A percentile compares a stretch with the other conserved stretches of the same genome.
phyloP scores from a whole-genome alignment of 192 early-diverging fungal species.

The Coemansia sp. region DNA sequence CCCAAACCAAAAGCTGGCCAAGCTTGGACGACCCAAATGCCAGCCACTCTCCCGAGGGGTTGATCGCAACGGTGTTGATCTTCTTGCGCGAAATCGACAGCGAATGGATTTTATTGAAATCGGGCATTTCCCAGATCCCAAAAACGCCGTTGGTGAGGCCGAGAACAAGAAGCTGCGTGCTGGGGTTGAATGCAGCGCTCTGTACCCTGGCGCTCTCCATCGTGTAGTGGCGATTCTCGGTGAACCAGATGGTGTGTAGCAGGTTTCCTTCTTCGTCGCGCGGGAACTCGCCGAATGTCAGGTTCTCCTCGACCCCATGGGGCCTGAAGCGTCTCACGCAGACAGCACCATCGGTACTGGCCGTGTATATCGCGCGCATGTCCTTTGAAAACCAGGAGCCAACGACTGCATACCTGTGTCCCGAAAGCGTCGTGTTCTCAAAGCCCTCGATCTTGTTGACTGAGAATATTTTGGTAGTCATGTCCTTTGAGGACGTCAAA shows the following conservation, averaged over 20 bases:
- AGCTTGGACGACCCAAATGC: slow-evolving; percentile 91
- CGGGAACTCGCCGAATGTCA: slow-evolving; percentile 63
- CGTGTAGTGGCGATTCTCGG: slow-evolving; percentile 75
- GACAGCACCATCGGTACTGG: slow-evolving; percentile 86
- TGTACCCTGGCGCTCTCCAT: slow-evolving; percentile 77
- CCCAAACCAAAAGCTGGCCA: slow-evolving; percentile 98
- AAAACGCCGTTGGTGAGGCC: slow-evolving; percentile 95
- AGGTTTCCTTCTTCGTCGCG: slow-evolving; percentile 50
- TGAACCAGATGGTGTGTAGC: slow-evolving; percentile 50
- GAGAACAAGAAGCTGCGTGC: slow-evolving; percentile 76
- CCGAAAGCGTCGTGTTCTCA: slow-evolving; percentile 71
- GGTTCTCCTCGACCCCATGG: slow-evolving; percentile 58
- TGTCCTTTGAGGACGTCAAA: slow-evolving; percentile 50
- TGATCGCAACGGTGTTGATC: slow-evolving; percentile 89
- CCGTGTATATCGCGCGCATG: slow-evolving; percentile 68
- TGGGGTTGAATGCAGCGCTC: slow-evolving; percentile 75
- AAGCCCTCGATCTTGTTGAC: slow-evolving; percentile 74
- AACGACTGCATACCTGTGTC: slow-evolving; percentile 82
- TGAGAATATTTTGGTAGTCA: slow-evolving; percentile 41
- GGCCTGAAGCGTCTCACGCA: slow-evolving; percentile 73
- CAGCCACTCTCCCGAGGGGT: slow-evolving; percentile 94
- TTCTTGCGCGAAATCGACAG: slow-evolving; percentile 93
- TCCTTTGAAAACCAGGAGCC: slow-evolving; percentile 71
- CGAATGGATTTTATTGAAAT: slow-evolving; percentile 92
- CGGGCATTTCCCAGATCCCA: slow-evolving; percentile 98